phyloP scores from a whole-genome alignment of 768 basidiomycete species.

The Pulveroboletus sp. region DNA sequence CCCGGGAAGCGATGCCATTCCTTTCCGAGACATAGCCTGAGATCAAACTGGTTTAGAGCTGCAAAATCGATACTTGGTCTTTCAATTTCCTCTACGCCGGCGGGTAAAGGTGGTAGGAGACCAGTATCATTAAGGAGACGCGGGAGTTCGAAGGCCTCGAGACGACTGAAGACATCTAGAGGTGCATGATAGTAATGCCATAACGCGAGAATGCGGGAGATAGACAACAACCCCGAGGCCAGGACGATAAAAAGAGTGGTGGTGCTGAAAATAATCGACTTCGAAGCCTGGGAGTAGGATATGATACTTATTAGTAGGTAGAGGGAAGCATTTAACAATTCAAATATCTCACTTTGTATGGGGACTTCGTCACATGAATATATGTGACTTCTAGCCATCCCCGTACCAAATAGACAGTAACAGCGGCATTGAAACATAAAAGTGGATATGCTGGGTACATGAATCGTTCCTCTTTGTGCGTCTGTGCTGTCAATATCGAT shows the following conservation, averaged over 20 bases:
- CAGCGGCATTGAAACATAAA: slow-evolving; percentile 90
- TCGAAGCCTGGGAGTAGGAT: slow-evolving; percentile 57
- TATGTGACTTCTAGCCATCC: slow-evolving; percentile 83
- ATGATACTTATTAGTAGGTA: neutral
- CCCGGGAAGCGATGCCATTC: slow-evolving; percentile 97
- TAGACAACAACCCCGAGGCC: slow-evolving; percentile 63
- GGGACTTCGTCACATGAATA: slow-evolving; percentile 73
- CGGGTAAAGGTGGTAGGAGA: slow-evolving; percentile 47
- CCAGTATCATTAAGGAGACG: slow-evolving; percentile 72
- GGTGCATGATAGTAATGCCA: slow-evolving; percentile 92
- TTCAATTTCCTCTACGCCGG: slow-evolving; percentile 42
- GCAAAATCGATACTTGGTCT: slow-evolving; percentile 57
- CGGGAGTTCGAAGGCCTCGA: slow-evolving; percentile 79
- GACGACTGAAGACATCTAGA: slow-evolving; percentile 59
- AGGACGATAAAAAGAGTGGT: slow-evolving; percentile 70
- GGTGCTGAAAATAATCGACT: slow-evolving; percentile 67
- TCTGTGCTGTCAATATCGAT: slow-evolving; percentile 69
- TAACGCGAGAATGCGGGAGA: slow-evolving; percentile 77
- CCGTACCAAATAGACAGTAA: slow-evolving; percentile 77
- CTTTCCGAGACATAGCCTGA: slow-evolving; percentile 83
- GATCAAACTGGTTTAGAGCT: slow-evolving; percentile 61
- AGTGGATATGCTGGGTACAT: slow-evolving; percentile 93
- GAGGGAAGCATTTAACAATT: slow-evolving; percentile 1
- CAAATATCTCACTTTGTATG: slow-evolving; percentile 63
- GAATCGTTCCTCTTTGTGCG: slow-evolving; percentile 99